Conservation (phyloP, 768 basidiomycete species). For the Russula vinacea region DNA sequence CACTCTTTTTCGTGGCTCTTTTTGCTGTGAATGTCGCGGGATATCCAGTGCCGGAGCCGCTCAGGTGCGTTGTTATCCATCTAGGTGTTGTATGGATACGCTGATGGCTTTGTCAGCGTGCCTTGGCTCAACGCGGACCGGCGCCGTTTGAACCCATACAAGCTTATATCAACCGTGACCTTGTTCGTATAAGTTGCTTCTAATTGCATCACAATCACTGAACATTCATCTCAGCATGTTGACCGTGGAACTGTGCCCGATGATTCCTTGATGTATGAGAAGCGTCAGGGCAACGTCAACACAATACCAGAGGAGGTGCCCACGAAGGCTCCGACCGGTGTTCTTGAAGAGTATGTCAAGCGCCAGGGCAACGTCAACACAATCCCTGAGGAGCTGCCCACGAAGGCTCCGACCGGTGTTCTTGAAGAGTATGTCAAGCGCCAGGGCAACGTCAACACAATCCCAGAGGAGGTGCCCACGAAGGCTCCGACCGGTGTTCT, state of each 20-base stretch:
- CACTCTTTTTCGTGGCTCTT: conserved; percentile 42
- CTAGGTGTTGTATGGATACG: background rate
- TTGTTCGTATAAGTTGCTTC: background rate
- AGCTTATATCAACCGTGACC: conserved; percentile 41
- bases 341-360: background rate
- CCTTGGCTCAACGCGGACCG: conserved; percentile 31
- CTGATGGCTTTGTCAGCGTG: conserved; percentile 14
- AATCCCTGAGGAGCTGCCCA: conserved; percentile 37
- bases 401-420: conserved; percentile 39
- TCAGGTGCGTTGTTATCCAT: conserved; percentile 11
- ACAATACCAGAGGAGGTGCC: conserved; percentile 31
- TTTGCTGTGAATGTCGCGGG: conserved; percentile 45
- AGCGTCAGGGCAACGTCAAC: background rate
- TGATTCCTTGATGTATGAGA: background rate
- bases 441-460: conserved; percentile 20
- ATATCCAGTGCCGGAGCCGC: conserved; percentile 44
- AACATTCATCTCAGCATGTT: conserved; percentile 1
- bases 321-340: conserved; percentile 22
- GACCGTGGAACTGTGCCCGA: too few relatives aligned
- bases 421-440: conserved; percentile 33
- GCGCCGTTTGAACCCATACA: conserved; percentile 43
- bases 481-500: background rate
- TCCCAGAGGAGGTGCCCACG: background rate
- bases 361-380: conserved; percentile 22
- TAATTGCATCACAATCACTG: background rate